Evolutionary conservation across 306 rosid species (phyloP), one percentile per base, ranked within the genome.

Genomic region (Cucurbita argyrosperma): DNA sequence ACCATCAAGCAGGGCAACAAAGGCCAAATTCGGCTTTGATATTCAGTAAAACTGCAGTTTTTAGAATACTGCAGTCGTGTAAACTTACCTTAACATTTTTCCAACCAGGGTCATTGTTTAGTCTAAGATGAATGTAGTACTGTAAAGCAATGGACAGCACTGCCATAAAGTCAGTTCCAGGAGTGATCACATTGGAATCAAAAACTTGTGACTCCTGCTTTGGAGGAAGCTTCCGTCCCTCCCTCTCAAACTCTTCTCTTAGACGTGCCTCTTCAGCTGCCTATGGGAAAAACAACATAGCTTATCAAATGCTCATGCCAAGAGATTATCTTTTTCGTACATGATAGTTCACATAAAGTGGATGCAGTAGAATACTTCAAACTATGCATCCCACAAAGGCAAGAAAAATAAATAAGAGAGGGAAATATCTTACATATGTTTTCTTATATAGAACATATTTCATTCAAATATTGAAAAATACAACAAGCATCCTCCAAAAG

Each of bases 71-170:
- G 19, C 23, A 54, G 57, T 38, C 13, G 38, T 15, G 61, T 6
- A 7, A 63, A 21, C 23, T 45, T 79, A 91, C 99, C 97, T 95
- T 95, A 35, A 82, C 81, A 63, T 88, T 88, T 81, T 85, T 86
- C 99, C 99, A 95, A 52, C 99, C 99, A 77, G 97, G 96, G 74
- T 95, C 99, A 54, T 85, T 95, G 87, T 95, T 95, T 80, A 95
- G 72, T 82, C 99, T 85, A 51, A 91, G 93, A 87, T 95, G 99
- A 77, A 89, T n/a, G 80, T 91, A 95, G 83, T 95, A 95, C 87
- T 95, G 97, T 81, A 95, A 85, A 55, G 97, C 97, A 74, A 91
- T 63, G 1, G 99, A 91, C 69, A 95, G 57, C 80, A 91, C 99
- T 82, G 78, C 90, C 99, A 95, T 95, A 80, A 95, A 91, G 68